These are phyloP conservation scores for Naumovozyma dairenensis DNA, from an alignment of 805 yeast genomes.

Conservation along the genomic window DNA sequence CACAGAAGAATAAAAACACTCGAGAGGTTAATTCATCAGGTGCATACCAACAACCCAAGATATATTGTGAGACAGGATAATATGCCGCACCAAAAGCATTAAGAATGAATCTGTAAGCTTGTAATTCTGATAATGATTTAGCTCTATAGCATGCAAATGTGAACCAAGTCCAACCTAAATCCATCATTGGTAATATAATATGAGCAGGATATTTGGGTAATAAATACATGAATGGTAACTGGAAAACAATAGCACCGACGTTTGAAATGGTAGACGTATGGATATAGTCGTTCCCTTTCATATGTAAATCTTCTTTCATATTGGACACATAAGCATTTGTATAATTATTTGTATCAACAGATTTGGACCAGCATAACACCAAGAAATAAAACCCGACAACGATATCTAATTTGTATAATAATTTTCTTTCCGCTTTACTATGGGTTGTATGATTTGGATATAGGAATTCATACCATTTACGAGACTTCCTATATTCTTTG, in stretches of 20 bases:
- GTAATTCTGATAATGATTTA: slow-evolving; percentile 40
- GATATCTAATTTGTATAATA: slow-evolving; percentile 46
- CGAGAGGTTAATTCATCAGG: slow-evolving; percentile 51
- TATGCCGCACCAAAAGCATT: slow-evolving; percentile 65
- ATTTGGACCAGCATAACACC: slow-evolving; percentile 59
- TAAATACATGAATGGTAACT: slow-evolving; percentile 55
- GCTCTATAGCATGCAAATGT: slow-evolving; percentile 48
- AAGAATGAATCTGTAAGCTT: slow-evolving; percentile 55
- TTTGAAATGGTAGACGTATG: slow-evolving; percentile 49
- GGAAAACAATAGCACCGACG: slow-evolving; percentile 54
- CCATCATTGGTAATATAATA: slow-evolving; percentile 39
- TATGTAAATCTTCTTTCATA: slow-evolving; percentile 46
- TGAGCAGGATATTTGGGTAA: slow-evolving; percentile 49
- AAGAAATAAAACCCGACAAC: slow-evolving; percentile 47
- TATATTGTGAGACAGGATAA: slow-evolving; percentile 52
- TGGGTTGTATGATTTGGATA: slow-evolving; percentile 28
- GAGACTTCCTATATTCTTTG: slow-evolving; percentile 24
- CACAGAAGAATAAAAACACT: slow-evolving; percentile 53
- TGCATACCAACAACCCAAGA: slow-evolving; percentile 52
- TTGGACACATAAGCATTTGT: slow-evolving; percentile 61
- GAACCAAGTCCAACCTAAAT: slow-evolving; percentile 59
- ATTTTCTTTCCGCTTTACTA: slow-evolving; percentile 36
- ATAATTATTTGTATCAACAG: slow-evolving; percentile 50
- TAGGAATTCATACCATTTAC: slow-evolving; percentile 27
- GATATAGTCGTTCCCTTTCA: slow-evolving; percentile 56